phyloP scores from a whole-genome alignment of 768 basidiomycete species.

The Pleurotus sapidus region DNA sequence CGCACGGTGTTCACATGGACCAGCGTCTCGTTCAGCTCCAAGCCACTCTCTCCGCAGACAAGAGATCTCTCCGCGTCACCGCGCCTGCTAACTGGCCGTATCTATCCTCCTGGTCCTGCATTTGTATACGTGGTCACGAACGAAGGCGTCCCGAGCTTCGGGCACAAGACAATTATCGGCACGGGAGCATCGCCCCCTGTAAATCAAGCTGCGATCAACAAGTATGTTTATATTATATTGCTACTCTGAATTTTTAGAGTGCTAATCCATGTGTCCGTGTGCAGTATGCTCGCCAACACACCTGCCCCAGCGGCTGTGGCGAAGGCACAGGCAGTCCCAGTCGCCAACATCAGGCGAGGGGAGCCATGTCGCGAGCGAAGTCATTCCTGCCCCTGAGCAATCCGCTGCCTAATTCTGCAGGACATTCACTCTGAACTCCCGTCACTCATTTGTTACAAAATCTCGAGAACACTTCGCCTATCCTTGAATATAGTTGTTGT shows the following conservation, averaged over 20 bases:
- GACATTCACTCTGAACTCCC: too few species aligned
- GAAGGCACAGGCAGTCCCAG: not conserved
- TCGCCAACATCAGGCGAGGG: not conserved
- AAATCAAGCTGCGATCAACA: conserved; percentile 1
- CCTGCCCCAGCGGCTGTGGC: not conserved
- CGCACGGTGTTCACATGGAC: conserved; percentile 40
- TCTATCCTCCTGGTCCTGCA: conserved; percentile 40
- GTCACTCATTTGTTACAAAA: too few species aligned
- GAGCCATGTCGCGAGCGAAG: not conserved
- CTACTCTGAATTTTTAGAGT: not conserved
- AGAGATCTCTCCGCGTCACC: conserved; percentile 27
- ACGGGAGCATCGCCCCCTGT: conserved; percentile 35
- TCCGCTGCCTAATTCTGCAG: not conserved
- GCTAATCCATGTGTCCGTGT: not conserved
- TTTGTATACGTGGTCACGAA: conserved; percentile 30
- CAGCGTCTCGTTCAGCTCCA: conserved; percentile 34
- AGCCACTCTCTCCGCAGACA: conserved; percentile 26
- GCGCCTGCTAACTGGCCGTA: conserved; percentile 32
- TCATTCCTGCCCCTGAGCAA: not conserved
- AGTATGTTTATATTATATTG: not conserved
- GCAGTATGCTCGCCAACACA: not conserved
- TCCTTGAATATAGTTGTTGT: too few species aligned
- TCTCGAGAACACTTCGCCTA: too few species aligned
- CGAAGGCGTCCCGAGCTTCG: conserved; percentile 29
- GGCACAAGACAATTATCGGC: conserved; percentile 31